Base-by-base conservation (phyloP, 2,329 filamentous ascomycete species). In the Exophiala bonariae region DNA sequence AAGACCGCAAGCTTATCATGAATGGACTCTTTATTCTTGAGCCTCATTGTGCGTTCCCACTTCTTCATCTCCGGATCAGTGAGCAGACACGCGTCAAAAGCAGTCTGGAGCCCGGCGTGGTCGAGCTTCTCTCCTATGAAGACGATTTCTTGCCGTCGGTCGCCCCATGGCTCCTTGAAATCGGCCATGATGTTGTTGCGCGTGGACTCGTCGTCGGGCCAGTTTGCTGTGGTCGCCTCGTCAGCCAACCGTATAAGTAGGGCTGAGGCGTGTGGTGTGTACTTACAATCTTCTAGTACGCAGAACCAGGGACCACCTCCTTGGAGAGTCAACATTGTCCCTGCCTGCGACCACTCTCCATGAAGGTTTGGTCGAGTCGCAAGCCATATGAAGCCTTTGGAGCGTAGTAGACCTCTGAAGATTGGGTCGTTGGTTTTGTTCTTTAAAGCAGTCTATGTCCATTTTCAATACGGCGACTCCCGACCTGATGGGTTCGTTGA, bases 121-220 rank as follows among this genome's bases (percentile, higher is more conserved):
- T 86, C 73, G 11, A 89, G 70, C 4, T 74, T 73, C 63, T 87
- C 83, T 0, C 85, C 85, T 47, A 89, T 88, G 50, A 89, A 86
- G 2, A 89, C 85, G 5, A 89, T 62, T 62, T 89, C 85, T 61
- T 89, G 85, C 2, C 85, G 72, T 1, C 85, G 73, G 56, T 89
- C 85, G 1, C 83, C 85, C 82, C 83, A 88, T 7, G 67, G 66
- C 3, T 66, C 67, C 22, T 70, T 62, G 42, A 79, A 78, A 47
- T 80, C 76, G 23, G 75, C 68, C 41, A 67, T 62, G 32, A 80
- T 76, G 9, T 73, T 72, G 33, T 68, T 62, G 18, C 67, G 59
- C 2, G 78, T 76, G 10, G 75, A 74, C 19, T 66, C 60, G 50
- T 75, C 73, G 9, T 74, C 72, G 0, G 71, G 74, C 70, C 75